Evolutionary conservation across 805 yeast genomes (phyloP), one percentile per base, ranked within the genome.

Genomic region (Danielia oregonensis): DNA sequence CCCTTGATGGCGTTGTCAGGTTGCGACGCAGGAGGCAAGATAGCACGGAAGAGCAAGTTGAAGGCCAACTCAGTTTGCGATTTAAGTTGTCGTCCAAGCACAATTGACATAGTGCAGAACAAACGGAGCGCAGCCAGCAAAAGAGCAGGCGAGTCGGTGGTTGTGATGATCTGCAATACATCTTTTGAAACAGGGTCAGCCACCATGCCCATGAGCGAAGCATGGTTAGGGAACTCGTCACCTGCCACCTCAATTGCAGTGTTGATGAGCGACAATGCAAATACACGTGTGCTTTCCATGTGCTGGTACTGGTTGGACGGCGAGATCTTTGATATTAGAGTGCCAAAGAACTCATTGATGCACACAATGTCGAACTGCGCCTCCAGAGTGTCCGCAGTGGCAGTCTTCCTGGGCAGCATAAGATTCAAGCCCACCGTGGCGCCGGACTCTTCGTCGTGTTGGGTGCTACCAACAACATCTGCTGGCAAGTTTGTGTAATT

Each of bases 131-230:
- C 76, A 7, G 84, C 78, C 42, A 81, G 85, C 11, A 91, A 65
- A 8, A 93, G 63, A 2, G 82, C 70, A 2, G 86, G 74, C 12
- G 87, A 82, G 43, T 86, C 94, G 2, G 74, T 68, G 22, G 77
- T 72, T 42, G 94, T 85, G 19, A 88, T 77, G 17, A 88, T 74
- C 54, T 81, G 93, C 29, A 91, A 75, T 18, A 89, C 70, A 51
- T 86, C 85, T 54, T 88, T 91, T 56, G 87, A 86, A n/a, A 89
- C 74, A 7, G 85, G 81, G 50, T 87, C 93, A 2, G 91, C 75
- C 7, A 86, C 73, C 17, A 87, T 62, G 13, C 70, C 73, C 54
- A 86, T 72, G 29, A 89, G 63, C 4, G 81, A 69, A 2, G 84
- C 78, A 52, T 85, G 91, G 10, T 46, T 39, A 2, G 69, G 64